These are phyloP conservation scores for Ascocoryne sarcoides DNA, from an alignment of 2,329 filamentous ascomycete species.

Conservation along the genomic window DNA sequence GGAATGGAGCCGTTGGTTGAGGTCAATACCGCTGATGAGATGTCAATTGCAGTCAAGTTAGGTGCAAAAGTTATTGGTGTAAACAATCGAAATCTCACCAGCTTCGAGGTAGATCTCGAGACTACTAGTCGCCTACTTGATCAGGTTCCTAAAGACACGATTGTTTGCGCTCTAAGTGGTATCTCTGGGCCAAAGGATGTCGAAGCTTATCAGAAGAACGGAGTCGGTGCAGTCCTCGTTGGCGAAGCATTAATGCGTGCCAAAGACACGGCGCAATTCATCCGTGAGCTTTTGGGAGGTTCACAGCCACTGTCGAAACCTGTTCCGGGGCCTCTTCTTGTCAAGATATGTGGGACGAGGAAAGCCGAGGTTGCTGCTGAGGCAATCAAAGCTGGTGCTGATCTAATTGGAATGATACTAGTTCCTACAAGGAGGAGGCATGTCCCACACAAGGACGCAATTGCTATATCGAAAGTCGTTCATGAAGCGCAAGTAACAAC, in stretches of 20 bases:
- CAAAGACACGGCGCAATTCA: conserved; percentile 72
- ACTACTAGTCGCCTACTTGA: conserved; percentile 84
- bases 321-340: conserved; percentile 47
- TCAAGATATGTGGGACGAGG: conserved; percentile 94
- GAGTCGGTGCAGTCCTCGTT: conserved; percentile 86
- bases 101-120: conserved; percentile 90
- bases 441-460: conserved; percentile 68
- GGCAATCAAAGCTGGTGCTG: conserved; percentile 79
- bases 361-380: conserved; percentile 69
- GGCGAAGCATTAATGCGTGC: conserved; percentile 95
- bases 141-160: conserved; percentile 75
- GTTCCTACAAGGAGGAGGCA: conserved; percentile 74
- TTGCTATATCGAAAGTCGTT: conserved; percentile 71
- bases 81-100: conserved; percentile 94
- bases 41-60: conserved; percentile 76
- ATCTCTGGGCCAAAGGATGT: conserved; percentile 88
- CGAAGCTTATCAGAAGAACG: conserved; percentile 75
- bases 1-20: conserved; percentile 98
- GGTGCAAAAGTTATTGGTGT: conserved; percentile 91
- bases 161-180: conserved; percentile 89
- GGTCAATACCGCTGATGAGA: conserved; percentile 90
- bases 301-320: conserved; percentile 28
- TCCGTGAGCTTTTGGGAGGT: conserved; percentile 69
- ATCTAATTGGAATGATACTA: conserved; percentile 87
- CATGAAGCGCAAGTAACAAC: conserved; percentile 37